Conservation (phyloP, 345 rosid genomes). For the Moringa oleifera region DNA sequence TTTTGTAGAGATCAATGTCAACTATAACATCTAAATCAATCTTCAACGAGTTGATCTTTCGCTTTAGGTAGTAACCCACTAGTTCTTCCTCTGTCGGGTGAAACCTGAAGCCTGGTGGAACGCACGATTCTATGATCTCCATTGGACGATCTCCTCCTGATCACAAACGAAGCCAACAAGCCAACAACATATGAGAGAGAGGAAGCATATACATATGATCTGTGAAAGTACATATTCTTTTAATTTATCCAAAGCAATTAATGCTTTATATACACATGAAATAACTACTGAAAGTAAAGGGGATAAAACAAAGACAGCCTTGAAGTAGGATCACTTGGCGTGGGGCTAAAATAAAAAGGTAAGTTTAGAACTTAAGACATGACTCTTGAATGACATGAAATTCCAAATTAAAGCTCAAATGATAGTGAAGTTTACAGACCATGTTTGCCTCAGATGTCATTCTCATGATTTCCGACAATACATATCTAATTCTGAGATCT, state of each 20-base stretch:
- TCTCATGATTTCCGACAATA: constrained; percentile 17
- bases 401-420: constrained; percentile 29
- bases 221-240: too few relatives aligned
- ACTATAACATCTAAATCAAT: constrained; percentile 77
- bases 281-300: too few relatives aligned
- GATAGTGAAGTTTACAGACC: constrained; percentile 34
- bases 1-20: constrained; percentile 89
- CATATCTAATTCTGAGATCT: constrained; percentile 22
- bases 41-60: constrained; percentile 69
- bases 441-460: constrained; percentile 19
- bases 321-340: constrained; percentile 28
- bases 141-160: constrained; percentile 24
- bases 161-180: constrained; percentile 4
- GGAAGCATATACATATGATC: too few relatives aligned
- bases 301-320: constrained; percentile 38
- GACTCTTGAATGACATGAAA: constrained; percentile 42
- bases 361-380: constrained; percentile 19
- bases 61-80: constrained; percentile 82
- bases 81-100: constrained; percentile 98
- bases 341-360: constrained; percentile 37
- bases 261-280: too few relatives aligned
- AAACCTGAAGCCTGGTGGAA: constrained; percentile 95
- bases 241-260: too few relatives aligned
- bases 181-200: constrained; percentile 7
- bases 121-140: constrained; percentile 61